phyloP scores from a whole-genome alignment of 305 asterid species.

The Ruellia speciosa region DNA sequence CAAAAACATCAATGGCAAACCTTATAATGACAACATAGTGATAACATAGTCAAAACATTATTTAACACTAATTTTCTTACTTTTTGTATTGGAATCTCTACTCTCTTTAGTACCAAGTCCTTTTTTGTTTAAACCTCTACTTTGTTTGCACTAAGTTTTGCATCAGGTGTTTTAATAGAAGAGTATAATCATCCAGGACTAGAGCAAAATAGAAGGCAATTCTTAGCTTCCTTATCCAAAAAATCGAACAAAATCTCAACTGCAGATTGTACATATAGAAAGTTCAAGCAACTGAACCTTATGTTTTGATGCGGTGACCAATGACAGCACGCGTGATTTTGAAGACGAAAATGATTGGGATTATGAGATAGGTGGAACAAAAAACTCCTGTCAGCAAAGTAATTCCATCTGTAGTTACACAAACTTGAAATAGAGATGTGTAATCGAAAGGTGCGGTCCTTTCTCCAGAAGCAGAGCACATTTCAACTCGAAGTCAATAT shows the following conservation, averaged over 20 bases:
- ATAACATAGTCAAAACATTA: no score
- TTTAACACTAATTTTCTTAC: no score
- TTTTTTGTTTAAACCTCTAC: background rate
- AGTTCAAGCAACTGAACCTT: background rate
- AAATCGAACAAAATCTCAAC: background rate
- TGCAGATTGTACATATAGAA: background rate
- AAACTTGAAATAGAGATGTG: background rate
- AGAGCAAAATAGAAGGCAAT: background rate
- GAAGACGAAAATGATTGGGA: background rate
- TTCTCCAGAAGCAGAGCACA: no score
- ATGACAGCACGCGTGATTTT: background rate
- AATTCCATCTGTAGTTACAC: background rate
- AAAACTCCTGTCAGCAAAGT: background rate
- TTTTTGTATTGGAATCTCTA: no score
- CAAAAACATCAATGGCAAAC: background rate
- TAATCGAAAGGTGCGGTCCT: no score
- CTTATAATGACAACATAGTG: background rate
- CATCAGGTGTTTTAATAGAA: background rate
- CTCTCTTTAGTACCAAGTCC: no score
- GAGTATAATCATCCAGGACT: background rate
- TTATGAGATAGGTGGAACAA: background rate
- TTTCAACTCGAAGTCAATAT: no score
- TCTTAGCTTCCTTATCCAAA: background rate
- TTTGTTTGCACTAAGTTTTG: background rate
- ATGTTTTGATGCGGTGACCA: background rate